Evolutionary conservation across 805 yeast species (phyloP).

Genomic region (Lipomyces kockii): DNA sequence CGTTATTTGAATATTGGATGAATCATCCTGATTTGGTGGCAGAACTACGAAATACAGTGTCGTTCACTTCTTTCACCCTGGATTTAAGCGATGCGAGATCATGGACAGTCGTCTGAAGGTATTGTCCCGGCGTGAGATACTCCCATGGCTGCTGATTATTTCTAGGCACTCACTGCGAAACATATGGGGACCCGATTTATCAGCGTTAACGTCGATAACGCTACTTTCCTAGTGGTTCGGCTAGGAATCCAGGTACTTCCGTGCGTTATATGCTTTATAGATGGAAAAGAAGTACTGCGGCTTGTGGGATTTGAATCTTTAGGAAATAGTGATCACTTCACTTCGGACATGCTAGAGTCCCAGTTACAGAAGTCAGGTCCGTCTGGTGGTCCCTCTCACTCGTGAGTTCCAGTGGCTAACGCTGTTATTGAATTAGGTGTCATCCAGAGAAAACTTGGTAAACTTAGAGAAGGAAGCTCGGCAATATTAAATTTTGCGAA

Average conservation of each 20-base stretch:
- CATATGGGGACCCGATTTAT: constrained; percentile 60
- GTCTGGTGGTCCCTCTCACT: background rate
- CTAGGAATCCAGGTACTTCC: constrained; percentile 72
- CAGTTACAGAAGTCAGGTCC: constrained; percentile 36
- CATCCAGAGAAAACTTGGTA: constrained; percentile 25
- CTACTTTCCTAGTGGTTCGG: constrained; percentile 73
- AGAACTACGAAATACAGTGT: constrained; percentile 49
- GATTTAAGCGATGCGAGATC: constrained; percentile 62
- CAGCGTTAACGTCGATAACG: constrained; percentile 62
- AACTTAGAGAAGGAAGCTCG: constrained; percentile 9
- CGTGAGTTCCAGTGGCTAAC: background rate
- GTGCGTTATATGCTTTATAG: constrained; percentile 62
- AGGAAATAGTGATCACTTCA: constrained; percentile 54
- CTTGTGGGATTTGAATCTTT: constrained; percentile 73
- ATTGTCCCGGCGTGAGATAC: background rate
- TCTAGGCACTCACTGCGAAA: constrained; percentile 56
- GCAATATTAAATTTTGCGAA: background rate
- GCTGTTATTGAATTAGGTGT: constrained; percentile 17
- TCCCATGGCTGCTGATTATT: background rate
- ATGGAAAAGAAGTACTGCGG: constrained; percentile 63
- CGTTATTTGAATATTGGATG: background rate
- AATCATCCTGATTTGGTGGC: background rate
- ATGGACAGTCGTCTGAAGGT: constrained; percentile 56
- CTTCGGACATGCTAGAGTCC: constrained; percentile 55
- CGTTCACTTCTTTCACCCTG: constrained; percentile 67